phyloP scores from a whole-genome alignment of 192 early-diverging fungal genomes.

The Umbelopsis sp. region DNA sequence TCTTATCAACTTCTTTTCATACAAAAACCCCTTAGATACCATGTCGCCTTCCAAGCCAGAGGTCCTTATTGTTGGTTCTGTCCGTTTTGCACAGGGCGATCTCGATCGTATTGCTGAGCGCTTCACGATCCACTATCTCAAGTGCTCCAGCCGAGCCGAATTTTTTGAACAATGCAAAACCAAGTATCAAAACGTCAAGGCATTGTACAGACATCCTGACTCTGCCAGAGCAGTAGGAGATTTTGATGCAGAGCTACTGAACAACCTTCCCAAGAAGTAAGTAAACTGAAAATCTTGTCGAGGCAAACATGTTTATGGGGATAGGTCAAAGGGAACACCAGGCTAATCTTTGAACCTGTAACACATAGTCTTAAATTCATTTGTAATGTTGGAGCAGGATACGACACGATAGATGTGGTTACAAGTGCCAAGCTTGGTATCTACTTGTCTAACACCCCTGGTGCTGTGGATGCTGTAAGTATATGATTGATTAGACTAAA shows the following conservation, averaged over 20 bases:
- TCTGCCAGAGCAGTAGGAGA: conserved; percentile 31
- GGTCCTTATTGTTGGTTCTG: conserved; percentile 32
- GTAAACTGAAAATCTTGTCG: neutral
- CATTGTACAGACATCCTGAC: conserved; percentile 34
- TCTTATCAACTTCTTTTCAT: conserved; percentile 7
- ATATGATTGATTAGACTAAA: neutral
- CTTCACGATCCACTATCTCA: conserved; percentile 27
- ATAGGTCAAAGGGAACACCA: neutral
- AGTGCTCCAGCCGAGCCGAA: conserved; percentile 31
- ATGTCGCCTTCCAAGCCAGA: neutral
- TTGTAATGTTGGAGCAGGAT: conserved; percentile 41
- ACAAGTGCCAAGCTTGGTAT: conserved; percentile 35
- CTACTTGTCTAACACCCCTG: conserved; percentile 48
- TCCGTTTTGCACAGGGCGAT: conserved; percentile 31
- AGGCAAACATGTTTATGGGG: too few relatives aligned
- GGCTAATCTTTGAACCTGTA: neutral
- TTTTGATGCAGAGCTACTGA: conserved; percentile 38
- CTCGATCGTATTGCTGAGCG: conserved; percentile 24
- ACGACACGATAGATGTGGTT: conserved; percentile 43
- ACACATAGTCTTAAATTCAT: conserved; percentile 30
- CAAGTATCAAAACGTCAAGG: conserved; percentile 33
- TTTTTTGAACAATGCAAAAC: conserved; percentile 32
- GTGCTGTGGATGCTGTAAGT: conserved; percentile 39
- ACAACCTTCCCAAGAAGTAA: conserved; percentile 29
- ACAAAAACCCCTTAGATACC: neutral